Evolutionary conservation across 2,329 filamentous ascomycete species (phyloP), one percentile per base, ranked within the genome.

Genomic region (Aspergillus amoenus): DNA sequence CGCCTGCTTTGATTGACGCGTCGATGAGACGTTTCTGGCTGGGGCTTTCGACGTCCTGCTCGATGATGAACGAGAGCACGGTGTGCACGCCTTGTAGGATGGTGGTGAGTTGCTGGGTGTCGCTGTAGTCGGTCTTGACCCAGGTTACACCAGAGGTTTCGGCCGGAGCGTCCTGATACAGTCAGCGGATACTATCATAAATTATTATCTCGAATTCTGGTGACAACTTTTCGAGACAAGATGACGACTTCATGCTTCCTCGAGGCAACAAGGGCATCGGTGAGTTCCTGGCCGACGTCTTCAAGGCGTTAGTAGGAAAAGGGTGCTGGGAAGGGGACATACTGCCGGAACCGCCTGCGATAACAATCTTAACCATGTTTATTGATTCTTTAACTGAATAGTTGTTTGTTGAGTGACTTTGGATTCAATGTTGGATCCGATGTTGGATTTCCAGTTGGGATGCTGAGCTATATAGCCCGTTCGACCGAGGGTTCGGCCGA

Each of bases 221-320:
- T 3, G 21, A 21, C 21, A 21, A 56, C 57, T 44, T 56, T 49
- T 32, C 53, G 24, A 13, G 49, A 49, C 4, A 59, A 12, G 5
- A 59, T 40, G 12, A 53, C 2, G 7, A 59, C 46, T 7, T 51
- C 49, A 13, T 59, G 57, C 13, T 50, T 56, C 5, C 52, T 48
- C 1, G 48, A 32, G 3, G 52, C 57, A 43, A 59, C 27, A 5
- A 59, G 52, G 8, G 24, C 53, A 22, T 53, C 53, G 22, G 53
- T 56, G 43, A 56, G 18, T 41, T 59, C 57, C 8, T n/a, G n/a
- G 21, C 18, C 57, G 21, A 59, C 53, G 42, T 43, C 57, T 58
- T 27, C 22, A 5, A 5, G 7, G 3, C 4, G 22, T 47, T 22
- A 51, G 30, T 46, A 1, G 15, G 37, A 5, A n/a, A 15, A 22